phyloP scores from a whole-genome alignment of 2,329 filamentous ascomycete species.

The Dendrostoma leiphaemia region DNA sequence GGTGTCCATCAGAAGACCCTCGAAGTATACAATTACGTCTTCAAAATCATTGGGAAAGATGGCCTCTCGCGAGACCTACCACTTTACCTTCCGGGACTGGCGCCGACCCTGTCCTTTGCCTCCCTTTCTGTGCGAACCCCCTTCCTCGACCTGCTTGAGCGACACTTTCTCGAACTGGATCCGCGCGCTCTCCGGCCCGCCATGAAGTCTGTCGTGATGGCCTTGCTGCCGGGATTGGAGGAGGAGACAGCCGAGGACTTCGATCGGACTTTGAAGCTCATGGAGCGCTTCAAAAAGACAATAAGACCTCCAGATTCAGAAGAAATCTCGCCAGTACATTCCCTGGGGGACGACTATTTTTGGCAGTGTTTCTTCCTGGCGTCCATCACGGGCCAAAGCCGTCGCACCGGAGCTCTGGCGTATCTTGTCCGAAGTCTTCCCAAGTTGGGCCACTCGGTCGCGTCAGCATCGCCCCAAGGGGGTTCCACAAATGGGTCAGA shows the following conservation, averaged over 20 bases:
- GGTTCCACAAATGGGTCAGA: conserved; percentile 33
- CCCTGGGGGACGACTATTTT: conserved; percentile 78
- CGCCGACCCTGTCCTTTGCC: conserved; percentile 88
- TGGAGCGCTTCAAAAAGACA: conserved; percentile 73
- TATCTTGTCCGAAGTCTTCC: conserved; percentile 81
- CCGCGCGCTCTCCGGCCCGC: conserved; percentile 74
- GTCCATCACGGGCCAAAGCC: conserved; percentile 82
- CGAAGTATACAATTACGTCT: conserved; percentile 89
- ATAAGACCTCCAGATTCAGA: conserved; percentile 56
- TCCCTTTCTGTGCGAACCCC: conserved; percentile 86
- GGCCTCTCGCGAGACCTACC: conserved; percentile 78
- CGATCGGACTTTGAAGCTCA: conserved; percentile 75
- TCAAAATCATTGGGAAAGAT: conserved; percentile 78
- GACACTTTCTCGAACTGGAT: conserved; percentile 71
- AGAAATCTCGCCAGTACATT: conserved; percentile 50
- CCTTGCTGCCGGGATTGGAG: conserved; percentile 87
- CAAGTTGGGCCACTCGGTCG: conserved; percentile 52
- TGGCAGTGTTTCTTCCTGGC: conserved; percentile 98
- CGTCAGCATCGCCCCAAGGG: conserved; percentile 30
- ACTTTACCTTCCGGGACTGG: conserved; percentile 85
- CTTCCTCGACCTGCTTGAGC: conserved; percentile 81
- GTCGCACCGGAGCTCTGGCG: conserved; percentile 82
- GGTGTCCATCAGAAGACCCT: conserved; percentile 97
- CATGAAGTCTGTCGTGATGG: conserved; percentile 84
- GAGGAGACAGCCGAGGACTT: conserved; percentile 98